These are phyloP conservation scores for Theobroma cacao DNA, from an alignment of 345 rosid genomes.

Conservation along the genomic window DNA sequence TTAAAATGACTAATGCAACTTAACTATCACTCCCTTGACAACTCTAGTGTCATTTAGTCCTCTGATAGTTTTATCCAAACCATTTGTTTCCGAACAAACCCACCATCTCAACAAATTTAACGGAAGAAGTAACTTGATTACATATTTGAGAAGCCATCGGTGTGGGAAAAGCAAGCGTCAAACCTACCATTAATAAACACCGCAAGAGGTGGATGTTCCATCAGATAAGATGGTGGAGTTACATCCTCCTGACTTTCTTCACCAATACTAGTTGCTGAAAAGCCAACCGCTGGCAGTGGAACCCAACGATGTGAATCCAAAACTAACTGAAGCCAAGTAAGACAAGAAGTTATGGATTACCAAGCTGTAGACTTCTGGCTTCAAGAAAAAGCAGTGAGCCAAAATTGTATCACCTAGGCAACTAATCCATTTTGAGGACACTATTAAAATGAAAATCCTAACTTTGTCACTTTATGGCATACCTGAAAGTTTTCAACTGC, in stretches of 20 bases:
- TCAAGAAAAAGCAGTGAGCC: constrained; percentile 2
- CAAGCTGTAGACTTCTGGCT: constrained; percentile 4
- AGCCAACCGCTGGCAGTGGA: constrained; percentile 87
- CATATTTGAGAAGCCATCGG: not conserved
- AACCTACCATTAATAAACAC: constrained; percentile 83
- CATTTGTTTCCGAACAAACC: not conserved
- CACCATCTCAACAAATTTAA: not conserved
- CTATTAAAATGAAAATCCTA: not conserved
- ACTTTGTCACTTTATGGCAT: not conserved
- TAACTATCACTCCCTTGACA: not conserved
- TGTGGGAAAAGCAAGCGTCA: not conserved
- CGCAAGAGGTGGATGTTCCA: constrained; percentile 99
- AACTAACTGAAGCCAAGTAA: constrained; percentile 67
- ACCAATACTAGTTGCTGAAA: constrained; percentile 49
- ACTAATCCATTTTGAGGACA: constrained; percentile 2
- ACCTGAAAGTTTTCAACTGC: constrained; percentile 96
- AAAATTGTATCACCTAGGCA: not conserved
- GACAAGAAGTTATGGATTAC: constrained; percentile 28
- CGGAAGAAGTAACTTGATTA: not conserved
- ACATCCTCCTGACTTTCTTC: constrained; percentile 86
- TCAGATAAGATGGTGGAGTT: constrained; percentile 86
- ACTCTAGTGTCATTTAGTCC: not conserved
- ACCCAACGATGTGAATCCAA: constrained; percentile 99
- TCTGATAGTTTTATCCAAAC: not conserved
- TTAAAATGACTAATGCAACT: not conserved